Base-by-base conservation (phyloP, 2,329 filamentous ascomycete species). In the Ophiocordyceps sinensis region DNA sequence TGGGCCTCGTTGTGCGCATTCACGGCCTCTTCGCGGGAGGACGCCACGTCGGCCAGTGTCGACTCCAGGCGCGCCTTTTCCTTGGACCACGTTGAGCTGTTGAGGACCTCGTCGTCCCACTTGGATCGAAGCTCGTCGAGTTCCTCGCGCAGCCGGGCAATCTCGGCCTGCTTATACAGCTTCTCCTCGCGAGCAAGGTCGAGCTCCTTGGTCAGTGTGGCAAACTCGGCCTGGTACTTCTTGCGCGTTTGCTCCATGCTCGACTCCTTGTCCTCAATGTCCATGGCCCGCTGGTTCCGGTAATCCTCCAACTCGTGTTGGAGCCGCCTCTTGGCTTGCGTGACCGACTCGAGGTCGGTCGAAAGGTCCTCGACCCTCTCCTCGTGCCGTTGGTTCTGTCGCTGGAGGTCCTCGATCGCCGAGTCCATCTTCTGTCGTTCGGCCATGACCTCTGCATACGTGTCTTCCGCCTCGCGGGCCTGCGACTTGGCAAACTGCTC, bases 271-370 rank as follows among this genome's bases (percentile, higher is more conserved):
- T 98, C 89, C 61, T 96, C 91, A 42, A 96, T 85, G 53, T 96
- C 91, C 61, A 94, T 94, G 43, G 88, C 88, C 37, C 89, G 79
- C 61, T 95, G 88, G 56, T 81, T 94, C 45, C 91, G 79, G 67
- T 96, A 98, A 61, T 98, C 89, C 61, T 96, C 89, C 3, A 98
- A 80, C 65, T 98, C 89, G 56, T 96, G 88, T 60, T 98, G 89
- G 21, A 96, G 78, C 44, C 89, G 78, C 64, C 88, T 94, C 72
- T 94, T 94, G 17, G 86, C 79, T 64, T 95, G 88, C 15, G 85
- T 68, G 3, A 84, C 85, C 17, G 79, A 79, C 45, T 93, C 82
- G 9, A 95, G 73, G 56, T 98, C 89, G 1, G 89, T 89, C 21
- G 85, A 85, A 36, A 94, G 68, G 56, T 98, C 89, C 56, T 96